These are phyloP conservation scores for Mariannaea elegans DNA, from an alignment of 2,329 filamentous ascomycete species.

Conservation along the genomic window DNA sequence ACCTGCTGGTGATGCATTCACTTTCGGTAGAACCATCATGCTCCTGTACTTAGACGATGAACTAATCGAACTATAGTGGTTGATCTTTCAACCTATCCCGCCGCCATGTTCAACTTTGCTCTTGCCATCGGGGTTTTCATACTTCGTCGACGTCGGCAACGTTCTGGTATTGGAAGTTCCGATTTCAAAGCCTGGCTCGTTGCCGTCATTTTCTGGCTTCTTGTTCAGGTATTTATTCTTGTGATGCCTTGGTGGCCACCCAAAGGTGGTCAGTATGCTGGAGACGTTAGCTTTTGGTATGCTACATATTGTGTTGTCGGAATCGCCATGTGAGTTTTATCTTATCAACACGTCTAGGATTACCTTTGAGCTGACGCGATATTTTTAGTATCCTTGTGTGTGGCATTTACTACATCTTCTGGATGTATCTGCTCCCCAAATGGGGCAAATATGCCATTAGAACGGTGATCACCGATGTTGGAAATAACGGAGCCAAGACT, in stretches of 20 bases:
- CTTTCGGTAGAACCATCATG: conserved; percentile 55
- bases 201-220: conserved; percentile 66
- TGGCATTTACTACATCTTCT: conserved; percentile 65
- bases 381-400: conserved; percentile 59
- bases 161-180: conserved; percentile 56
- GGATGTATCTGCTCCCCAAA: conserved; percentile 65
- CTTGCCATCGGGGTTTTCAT: conserved; percentile 67
- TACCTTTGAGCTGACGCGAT: neutral
- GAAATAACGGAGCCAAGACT: conserved; percentile 47
- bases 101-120: conserved; percentile 64
- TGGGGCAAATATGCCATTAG: conserved; percentile 62
- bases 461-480: conserved; percentile 60
- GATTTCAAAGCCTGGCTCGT: conserved; percentile 68
- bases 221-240: conserved; percentile 68
- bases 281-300: conserved; percentile 79
- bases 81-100: conserved; percentile 66
- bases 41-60: neutral
- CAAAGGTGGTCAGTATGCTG: conserved; percentile 63
- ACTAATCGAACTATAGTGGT: conserved; percentile 54
- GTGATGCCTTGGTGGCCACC: conserved; percentile 79
- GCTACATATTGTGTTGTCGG: conserved; percentile 74
- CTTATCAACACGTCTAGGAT: no score
- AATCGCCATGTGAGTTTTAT: conserved; percentile 65
- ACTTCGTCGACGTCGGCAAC: conserved; percentile 63
- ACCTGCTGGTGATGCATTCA: conserved; percentile 71